phyloP scores from a whole-genome alignment of 768 basidiomycete genomes.

The Glaciozyma martinii region DNA sequence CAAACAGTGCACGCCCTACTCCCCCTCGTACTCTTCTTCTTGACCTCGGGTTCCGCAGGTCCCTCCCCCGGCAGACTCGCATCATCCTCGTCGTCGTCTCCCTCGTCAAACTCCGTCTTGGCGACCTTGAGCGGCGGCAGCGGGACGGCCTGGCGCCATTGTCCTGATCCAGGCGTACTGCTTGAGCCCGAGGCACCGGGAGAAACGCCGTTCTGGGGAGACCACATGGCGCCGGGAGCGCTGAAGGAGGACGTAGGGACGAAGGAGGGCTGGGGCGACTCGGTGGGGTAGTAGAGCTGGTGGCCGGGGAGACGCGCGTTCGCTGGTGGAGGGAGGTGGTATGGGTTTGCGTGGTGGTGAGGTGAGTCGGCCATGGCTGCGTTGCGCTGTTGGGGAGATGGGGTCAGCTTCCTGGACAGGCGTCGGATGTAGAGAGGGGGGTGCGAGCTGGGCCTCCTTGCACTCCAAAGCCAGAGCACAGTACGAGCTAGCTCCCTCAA shows the following conservation, averaged over 20 bases:
- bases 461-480: no score
- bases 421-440: no score
- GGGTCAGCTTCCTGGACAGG: no score
- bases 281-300: not conserved
- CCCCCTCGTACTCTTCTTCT: conserved; percentile 34
- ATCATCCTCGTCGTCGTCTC: not conserved
- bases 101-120: not conserved
- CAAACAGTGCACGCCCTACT: conserved; percentile 82
- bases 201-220: not conserved
- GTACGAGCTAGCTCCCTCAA: no score
- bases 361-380: no score
- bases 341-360: not conserved
- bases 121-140: not conserved
- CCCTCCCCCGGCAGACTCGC: not conserved
- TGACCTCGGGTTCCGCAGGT: conserved; percentile 4
- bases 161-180: not conserved
- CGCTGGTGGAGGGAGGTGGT: not conserved
- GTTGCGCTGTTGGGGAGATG: not conserved
- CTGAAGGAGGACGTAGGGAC: not conserved
- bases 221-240: not conserved
- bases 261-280: not conserved
- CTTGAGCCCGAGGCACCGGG: not conserved
- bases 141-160: not conserved
- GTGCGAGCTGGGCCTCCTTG: no score
- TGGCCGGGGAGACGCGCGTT: not conserved